Evolutionary conservation across 108 stramenopile genomes (phyloP).

Genomic region (Nannochloropsis salina): DNA sequence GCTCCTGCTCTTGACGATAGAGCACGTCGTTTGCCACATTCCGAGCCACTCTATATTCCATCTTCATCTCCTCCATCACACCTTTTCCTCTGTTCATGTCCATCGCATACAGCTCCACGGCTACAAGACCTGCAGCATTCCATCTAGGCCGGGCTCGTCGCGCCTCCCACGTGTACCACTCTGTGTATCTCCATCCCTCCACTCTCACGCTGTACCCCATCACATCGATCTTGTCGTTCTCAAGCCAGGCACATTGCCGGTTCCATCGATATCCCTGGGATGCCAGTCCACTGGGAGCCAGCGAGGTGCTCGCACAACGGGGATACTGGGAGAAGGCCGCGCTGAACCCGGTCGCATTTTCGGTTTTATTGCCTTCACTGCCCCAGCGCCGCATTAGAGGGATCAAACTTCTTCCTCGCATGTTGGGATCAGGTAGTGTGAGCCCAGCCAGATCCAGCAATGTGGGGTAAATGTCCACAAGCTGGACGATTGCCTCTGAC

Average conservation of each 20-base stretch:
- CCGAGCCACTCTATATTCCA: neutral
- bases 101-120: conserved; percentile 12
- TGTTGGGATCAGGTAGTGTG: neutral
- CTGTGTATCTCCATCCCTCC: neutral
- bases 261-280: neutral
- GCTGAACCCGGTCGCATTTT: neutral
- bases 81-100: neutral
- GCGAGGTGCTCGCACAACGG: neutral
- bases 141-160: neutral
- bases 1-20: neutral
- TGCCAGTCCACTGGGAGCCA: conserved; percentile 1
- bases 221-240: neutral
- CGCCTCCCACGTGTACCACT: neutral
- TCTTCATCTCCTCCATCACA: neutral
- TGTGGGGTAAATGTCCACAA: neutral
- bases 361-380: neutral
- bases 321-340: conserved; percentile 2
- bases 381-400: neutral
- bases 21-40: neutral
- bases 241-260: neutral
- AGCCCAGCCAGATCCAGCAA: neutral
- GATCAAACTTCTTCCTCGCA: neutral
- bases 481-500: neutral
- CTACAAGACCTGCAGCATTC: neutral
- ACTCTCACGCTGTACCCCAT: neutral